Evolutionary conservation across 345 rosid genomes (phyloP), one percentile per base, ranked within the genome.

Genomic region (Viola odorata): DNA sequence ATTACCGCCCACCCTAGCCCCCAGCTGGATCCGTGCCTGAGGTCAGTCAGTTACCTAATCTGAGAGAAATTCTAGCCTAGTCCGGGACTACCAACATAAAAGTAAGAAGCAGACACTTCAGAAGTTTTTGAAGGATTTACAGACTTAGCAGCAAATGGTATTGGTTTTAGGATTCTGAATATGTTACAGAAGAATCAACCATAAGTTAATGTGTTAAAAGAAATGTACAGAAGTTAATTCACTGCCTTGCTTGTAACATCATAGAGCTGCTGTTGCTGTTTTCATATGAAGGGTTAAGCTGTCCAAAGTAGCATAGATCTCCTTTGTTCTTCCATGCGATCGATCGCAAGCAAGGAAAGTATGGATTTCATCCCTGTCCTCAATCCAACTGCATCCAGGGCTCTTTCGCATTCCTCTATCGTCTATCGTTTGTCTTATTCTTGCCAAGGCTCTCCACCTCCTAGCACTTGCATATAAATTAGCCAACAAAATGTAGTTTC

Each of bases 261-360:
- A 16, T 32, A 5, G 38, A 14, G 45, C 38, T 37, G 8, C 37
- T 7, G 7, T 51, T 37, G 44, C 23, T 44, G 61, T 62, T 78
- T 65, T 84, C 75, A 81, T 77, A 56, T 78, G 76, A 38, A 58
- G 73, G 42, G 77, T 61, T 61, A 86, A 57, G 53, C 45, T 67
- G 59, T 86, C 79, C 51, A 86, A 67, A 53, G 73, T 72, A 54
- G 53, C 48, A 51, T 64, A 71, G 3, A 64, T 71, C 51, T 64
- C 75, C 11, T 64, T 56, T 37, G 45, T 42, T 48, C 53, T 53
- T 44, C 49, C 12, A 36, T 71, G 75, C 15, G 62, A 53, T 64
- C 49, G 59, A 14, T 71, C 70, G 48, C 51, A 12, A 15, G 66
- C 60, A 41, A 64, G 51, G 55, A 71, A 71, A 39, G 57, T 8